Evolutionary conservation across 2,329 filamentous ascomycete genomes (phyloP).

Genomic region (Myriosclerotinia duriaeana): DNA sequence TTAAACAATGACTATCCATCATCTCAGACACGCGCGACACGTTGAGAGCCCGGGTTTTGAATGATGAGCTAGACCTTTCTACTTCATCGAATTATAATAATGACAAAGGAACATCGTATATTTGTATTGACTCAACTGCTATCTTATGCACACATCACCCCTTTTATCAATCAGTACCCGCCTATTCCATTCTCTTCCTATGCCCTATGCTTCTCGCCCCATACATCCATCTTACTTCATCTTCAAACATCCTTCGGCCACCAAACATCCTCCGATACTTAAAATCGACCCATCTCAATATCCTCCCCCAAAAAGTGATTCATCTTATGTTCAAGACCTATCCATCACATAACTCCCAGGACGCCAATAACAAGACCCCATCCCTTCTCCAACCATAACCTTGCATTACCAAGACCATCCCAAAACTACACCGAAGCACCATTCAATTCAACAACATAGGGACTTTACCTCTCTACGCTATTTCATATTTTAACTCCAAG

Average conservation of each 20-base stretch:
- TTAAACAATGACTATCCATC: neutral
- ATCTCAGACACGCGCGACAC: neutral
- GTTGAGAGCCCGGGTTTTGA: neutral
- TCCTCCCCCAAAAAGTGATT: neutral
- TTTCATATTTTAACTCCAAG: constrained; percentile 17
- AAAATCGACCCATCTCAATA: neutral
- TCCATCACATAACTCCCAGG: constrained; percentile 16
- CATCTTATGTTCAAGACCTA: constrained; percentile 14
- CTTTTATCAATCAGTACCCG: neutral
- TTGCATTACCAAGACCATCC: constrained; percentile 7
- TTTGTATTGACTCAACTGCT: constrained; percentile 17
- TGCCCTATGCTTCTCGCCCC: neutral
- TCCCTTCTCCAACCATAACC: constrained; percentile 15
- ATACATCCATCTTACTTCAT: neutral
- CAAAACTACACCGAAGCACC: constrained; percentile 6
- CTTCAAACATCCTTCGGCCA: neutral
- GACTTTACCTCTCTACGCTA: constrained; percentile 14
- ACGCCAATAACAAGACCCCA: constrained; percentile 3
- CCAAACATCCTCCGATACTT: neutral
- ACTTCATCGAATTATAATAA: neutral
- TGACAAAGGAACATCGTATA: constrained; percentile 24
- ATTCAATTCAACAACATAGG: constrained; percentile 18
- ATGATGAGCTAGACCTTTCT: too few relatives aligned
- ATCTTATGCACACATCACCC: constrained; percentile 13
- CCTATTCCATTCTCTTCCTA: constrained; percentile 13